Evolutionary conservation across 2,329 filamentous ascomycete genomes (phyloP).

Genomic region (Tolypocladium tropicale): DNA sequence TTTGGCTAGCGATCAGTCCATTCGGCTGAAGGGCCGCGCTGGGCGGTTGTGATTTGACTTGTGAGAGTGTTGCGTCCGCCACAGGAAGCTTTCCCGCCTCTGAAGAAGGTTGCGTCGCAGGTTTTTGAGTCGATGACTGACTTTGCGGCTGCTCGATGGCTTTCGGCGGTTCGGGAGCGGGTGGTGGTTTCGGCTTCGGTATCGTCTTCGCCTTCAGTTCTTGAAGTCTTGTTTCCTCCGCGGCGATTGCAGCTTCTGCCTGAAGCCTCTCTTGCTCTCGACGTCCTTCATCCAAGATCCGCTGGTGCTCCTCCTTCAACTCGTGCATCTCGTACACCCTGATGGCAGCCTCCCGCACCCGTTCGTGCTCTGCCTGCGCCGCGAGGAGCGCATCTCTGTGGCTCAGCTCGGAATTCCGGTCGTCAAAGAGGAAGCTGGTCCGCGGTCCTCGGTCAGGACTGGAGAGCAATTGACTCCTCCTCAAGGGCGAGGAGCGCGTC

Average conservation of each 20-base stretch:
- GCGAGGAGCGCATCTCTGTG: slow-evolving; percentile 57
- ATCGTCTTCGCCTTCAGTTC: slow-evolving; percentile 35
- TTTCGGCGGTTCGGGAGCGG: slow-evolving; percentile 17
- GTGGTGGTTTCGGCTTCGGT: slow-evolving; percentile 30
- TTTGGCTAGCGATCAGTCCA: slow-evolving; percentile 10
- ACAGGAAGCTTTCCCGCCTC: slow-evolving; percentile 7
- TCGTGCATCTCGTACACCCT: slow-evolving; percentile 37
- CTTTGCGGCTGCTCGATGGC: slow-evolving; percentile 5
- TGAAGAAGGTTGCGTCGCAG: not conserved
- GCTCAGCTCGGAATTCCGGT: slow-evolving; percentile 49
- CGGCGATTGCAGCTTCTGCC: slow-evolving; percentile 33
- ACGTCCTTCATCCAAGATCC: slow-evolving; percentile 32
- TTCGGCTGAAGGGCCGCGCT: slow-evolving; percentile 7
- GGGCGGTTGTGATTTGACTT: slow-evolving; percentile 1
- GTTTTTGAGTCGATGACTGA: slow-evolving; percentile 4
- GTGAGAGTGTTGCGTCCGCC: slow-evolving; percentile 2
- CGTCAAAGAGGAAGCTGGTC: slow-evolving; percentile 50
- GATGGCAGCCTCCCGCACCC: slow-evolving; percentile 44
- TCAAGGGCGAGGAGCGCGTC: slow-evolving; percentile 32
- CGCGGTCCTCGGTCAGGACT: slow-evolving; percentile 37
- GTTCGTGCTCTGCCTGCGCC: slow-evolving; percentile 56
- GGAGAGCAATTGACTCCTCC: slow-evolving; percentile 26
- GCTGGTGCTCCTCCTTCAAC: slow-evolving; percentile 31
- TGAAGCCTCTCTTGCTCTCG: slow-evolving; percentile 35
- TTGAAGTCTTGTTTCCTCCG: slow-evolving; percentile 36